phyloP scores from a whole-genome alignment of 805 yeast genomes.

The Starmerella floris region DNA sequence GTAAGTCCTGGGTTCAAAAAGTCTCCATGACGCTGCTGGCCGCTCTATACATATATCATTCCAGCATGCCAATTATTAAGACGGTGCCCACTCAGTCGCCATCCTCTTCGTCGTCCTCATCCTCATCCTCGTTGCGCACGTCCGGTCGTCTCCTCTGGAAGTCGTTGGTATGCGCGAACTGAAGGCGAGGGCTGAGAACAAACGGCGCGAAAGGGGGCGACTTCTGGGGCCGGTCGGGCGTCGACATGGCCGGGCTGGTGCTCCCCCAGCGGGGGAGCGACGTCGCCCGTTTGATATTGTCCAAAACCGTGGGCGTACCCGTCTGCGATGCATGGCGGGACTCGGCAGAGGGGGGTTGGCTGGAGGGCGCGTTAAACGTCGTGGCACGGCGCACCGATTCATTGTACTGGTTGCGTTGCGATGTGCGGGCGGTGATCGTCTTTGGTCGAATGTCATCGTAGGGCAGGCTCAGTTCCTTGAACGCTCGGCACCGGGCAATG shows the following conservation, averaged over 20 bases:
- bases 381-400: neutral
- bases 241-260: neutral
- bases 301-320: neutral
- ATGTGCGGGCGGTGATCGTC: neutral
- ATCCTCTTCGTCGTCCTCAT: slow-evolving; percentile 3
- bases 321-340: neutral
- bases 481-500: slow-evolving; percentile 71
- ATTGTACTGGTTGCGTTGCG: neutral
- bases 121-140: slow-evolving; percentile 3
- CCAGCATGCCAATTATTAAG: too few species aligned
- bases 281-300: neutral
- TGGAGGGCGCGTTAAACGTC: too few species aligned
- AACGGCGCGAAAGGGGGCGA: neutral
- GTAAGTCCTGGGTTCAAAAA: too few species aligned
- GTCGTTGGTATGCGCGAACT: slow-evolving; percentile 14
- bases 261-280: neutral
- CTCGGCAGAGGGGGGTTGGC: neutral
- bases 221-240: neutral
- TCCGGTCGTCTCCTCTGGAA: slow-evolving; percentile 12
- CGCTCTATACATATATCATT: too few species aligned
- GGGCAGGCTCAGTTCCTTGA: slow-evolving; percentile 77
- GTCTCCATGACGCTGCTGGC: too few species aligned
- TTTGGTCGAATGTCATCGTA: slow-evolving; percentile 30
- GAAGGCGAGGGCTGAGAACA: slow-evolving; percentile 4
- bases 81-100: too few species aligned